These are phyloP conservation scores for Senna siamea DNA, from an alignment of 306 rosid genomes.

Conservation along the genomic window DNA sequence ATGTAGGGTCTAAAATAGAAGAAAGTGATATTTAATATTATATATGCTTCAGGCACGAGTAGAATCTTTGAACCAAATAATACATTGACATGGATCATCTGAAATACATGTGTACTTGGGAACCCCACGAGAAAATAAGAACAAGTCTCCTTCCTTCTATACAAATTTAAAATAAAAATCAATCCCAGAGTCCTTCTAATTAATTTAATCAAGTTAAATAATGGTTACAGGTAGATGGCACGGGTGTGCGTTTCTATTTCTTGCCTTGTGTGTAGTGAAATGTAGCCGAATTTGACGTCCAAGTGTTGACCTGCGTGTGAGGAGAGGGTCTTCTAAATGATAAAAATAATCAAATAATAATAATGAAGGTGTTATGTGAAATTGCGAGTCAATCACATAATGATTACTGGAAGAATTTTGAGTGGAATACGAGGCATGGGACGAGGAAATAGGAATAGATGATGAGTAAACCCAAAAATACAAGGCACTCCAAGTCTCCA, in stretches of 20 bases:
- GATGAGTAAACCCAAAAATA: slow-evolving; percentile 22
- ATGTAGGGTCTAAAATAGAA: slow-evolving; percentile 29
- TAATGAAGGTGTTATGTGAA: slow-evolving; percentile 10
- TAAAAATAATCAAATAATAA: too few relatives aligned
- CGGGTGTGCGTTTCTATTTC: slow-evolving; percentile 21
- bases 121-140: slow-evolving; percentile 25
- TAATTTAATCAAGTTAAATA: too few relatives aligned
- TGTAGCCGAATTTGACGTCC: slow-evolving; percentile 39
- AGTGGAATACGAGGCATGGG: slow-evolving; percentile 57
- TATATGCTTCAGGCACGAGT: slow-evolving; percentile 10
- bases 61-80: slow-evolving; percentile 31
- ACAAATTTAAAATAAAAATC: too few relatives aligned
- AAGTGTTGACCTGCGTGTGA: slow-evolving; percentile 57
- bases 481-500: too few relatives aligned
- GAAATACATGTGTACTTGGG: too few relatives aligned
- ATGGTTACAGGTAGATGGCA: slow-evolving; percentile 11
- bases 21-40: slow-evolving; percentile 26
- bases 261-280: slow-evolving; percentile 31
- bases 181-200: too few relatives aligned
- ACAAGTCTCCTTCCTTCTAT: too few relatives aligned
- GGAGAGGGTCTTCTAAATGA: slow-evolving; percentile 5
- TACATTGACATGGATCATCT: not conserved
- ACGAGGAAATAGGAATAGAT: not conserved
- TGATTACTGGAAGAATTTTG: slow-evolving; percentile 53
- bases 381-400: slow-evolving; percentile 55